Conservation (phyloP, 495 filamentous ascomycete species). For the Xylaria intraflava region DNA sequence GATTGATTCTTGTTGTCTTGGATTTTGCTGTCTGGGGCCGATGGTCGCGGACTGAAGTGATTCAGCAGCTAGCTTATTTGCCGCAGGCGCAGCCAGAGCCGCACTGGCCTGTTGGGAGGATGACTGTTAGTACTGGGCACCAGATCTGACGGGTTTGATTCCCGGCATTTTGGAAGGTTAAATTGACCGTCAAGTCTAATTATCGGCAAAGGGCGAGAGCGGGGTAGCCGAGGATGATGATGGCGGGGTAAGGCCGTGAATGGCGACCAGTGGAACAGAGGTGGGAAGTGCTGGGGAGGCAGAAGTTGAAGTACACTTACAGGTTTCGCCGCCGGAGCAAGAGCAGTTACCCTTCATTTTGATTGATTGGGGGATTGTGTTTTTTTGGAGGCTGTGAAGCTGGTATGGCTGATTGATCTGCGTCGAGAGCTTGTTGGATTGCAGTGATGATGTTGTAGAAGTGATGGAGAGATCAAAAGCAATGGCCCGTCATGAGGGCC, state of each 20-base stretch:
- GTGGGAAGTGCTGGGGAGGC: neutral
- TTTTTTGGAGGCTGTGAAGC: conserved; percentile 1
- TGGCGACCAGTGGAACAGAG: neutral
- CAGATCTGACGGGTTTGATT: too few species aligned
- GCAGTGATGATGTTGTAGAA: neutral
- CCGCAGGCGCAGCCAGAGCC: conserved; percentile 38
- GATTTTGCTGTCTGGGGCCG: neutral
- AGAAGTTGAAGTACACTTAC: conserved; percentile 25
- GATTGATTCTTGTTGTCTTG: neutral
- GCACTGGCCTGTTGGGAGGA: conserved; percentile 21
- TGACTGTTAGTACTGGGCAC: conserved; percentile 1
- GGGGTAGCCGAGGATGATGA: conserved; percentile 3
- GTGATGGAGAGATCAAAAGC: neutral
- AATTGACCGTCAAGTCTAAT: neutral
- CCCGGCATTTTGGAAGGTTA: neutral
- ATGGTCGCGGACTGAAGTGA: neutral
- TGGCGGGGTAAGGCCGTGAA: conserved; percentile 1
- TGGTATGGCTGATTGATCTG: neutral
- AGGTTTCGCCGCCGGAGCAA: conserved; percentile 40
- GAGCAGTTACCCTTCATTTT: conserved; percentile 43
- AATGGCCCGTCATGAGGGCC: neutral
- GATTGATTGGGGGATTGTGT: conserved; percentile 18
- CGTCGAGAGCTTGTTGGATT: neutral
- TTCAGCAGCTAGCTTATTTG: conserved; percentile 23
- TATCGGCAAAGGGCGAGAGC: neutral